Base-by-base conservation (phyloP, 139 green algal species). In the Chlamydomonas applanata region DNA sequence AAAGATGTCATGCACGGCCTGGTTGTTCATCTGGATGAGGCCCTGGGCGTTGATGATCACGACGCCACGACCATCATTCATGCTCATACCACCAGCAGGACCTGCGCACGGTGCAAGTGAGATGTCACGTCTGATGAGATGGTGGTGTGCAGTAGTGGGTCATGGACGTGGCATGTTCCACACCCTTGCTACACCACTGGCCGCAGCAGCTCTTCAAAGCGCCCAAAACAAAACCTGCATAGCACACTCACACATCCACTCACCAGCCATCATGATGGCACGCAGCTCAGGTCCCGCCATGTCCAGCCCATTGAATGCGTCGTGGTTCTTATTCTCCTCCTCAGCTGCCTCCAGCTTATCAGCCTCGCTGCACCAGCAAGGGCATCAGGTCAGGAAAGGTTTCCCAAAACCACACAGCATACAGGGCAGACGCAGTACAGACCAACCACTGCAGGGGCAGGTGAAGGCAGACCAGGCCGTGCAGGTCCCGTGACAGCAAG, bases 311-410 rank as follows among this genome's bases (percentile, higher is more conserved):
- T 52, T 22, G 4, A 62, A 29, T 22, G 29, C 20, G n/a, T 72
- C 45, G 24, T 72, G 44, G 44, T 36, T 72, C 11, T 73, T 66
- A 3, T 13, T 36, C 24, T 69, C 34, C 57, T 76, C 57, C 33
- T 75, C 74, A 32, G 49, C 19, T 29, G 76, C 75, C 52, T 85
- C 80, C 20, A 85, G 59, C 66, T 67, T 56, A 24, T 85, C 80
- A 34, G 80, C 75, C 71, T 82, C 79, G 17, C 69, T 81, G 74
- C 7, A 70, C 35, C 2, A 2, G 29, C 40, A 49, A 11, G n/a
- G n/a, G n/a, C n/a, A n/a, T n/a, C n/a, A n/a, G n/a, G n/a, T n/a
- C n/a, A n/a, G n/a, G n/a, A n/a, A n/a, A n/a, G n/a, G n/a, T n/a
- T n/a, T n/a, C n/a, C n/a, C n/a, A n/a, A n/a, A n/a, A n/a, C 4